Evolutionary conservation across 371 early-diverging fungal genomes (phyloP).

Genomic region (Actinomortierella ambigua): DNA sequence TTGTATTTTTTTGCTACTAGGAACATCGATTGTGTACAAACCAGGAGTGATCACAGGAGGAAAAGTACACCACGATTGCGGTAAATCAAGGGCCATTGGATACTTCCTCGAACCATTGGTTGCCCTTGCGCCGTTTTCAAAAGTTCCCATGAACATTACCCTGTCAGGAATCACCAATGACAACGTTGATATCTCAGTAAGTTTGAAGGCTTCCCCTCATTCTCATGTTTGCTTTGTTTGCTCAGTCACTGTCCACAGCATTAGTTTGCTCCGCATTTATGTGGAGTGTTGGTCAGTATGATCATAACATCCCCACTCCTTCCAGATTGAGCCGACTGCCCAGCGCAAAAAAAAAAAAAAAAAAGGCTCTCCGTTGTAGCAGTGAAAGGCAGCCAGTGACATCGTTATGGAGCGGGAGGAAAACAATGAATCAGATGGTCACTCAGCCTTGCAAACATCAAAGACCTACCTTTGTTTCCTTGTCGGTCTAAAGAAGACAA

Average conservation of each 20-base stretch:
- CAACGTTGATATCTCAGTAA: slow-evolving; percentile 79
- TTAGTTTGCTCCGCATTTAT: too few species aligned
- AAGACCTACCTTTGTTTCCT: slow-evolving; percentile 9
- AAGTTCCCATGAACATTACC: slow-evolving; percentile 77
- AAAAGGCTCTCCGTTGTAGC: too few species aligned
- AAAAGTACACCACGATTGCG: slow-evolving; percentile 84
- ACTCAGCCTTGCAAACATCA: too few species aligned
- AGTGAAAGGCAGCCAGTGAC: too few species aligned
- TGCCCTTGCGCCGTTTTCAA: slow-evolving; percentile 92
- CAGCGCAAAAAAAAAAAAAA: too few species aligned
- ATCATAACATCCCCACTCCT: too few species aligned
- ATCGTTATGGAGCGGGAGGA: too few species aligned
- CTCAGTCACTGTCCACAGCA: too few species aligned
- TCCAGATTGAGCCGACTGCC: too few species aligned
- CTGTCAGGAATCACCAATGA: slow-evolving; percentile 94
- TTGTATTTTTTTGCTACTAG: slow-evolving; percentile 20
- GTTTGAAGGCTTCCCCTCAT: slow-evolving; percentile 7
- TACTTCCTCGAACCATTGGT: slow-evolving; percentile 93
- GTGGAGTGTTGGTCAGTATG: too few species aligned
- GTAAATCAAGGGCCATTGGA: slow-evolving; percentile 75
- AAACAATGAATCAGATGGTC: too few species aligned
- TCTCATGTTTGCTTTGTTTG: too few species aligned
- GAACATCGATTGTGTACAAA: slow-evolving; percentile 84
- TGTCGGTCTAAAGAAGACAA: background rate
- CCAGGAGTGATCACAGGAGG: slow-evolving; percentile 95